A percentile compares a stretch with the other conserved stretches of the same genome.
phyloP scores from a whole-genome alignment of 1,284 basidiomycete species.

The Ustilago esculenta region DNA sequence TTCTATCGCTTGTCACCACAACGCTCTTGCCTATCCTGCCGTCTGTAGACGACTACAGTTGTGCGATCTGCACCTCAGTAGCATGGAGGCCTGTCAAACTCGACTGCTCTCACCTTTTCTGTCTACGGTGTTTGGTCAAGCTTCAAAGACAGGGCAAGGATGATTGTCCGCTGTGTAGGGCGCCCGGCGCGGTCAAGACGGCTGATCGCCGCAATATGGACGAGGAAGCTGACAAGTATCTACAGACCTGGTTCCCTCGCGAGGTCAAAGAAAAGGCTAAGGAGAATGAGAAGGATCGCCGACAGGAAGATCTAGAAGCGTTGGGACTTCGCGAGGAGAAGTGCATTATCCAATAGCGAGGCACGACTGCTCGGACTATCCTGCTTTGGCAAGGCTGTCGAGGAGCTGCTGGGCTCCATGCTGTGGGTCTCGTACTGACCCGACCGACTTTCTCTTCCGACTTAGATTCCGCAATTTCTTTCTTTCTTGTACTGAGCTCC shows the following conservation, averaged over 20 bases:
- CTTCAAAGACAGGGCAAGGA: constrained; percentile 85
- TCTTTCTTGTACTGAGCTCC: not conserved
- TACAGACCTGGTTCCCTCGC: constrained; percentile 90
- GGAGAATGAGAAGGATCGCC: constrained; percentile 81
- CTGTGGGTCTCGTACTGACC: no score
- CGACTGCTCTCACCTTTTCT: constrained; percentile 87
- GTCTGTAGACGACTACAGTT: constrained; percentile 77
- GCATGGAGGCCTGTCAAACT: constrained; percentile 75
- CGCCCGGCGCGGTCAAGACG: constrained; percentile 53
- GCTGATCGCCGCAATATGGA: constrained; percentile 73
- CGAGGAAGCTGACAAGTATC: constrained; percentile 81
- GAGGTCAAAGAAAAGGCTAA: constrained; percentile 81
- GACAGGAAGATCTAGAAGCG: constrained; percentile 77
- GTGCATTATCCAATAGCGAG: constrained; percentile 37
- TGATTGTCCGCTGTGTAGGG: constrained; percentile 83
- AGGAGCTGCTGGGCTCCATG: no score
- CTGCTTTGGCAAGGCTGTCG: no score
- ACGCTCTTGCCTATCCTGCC: constrained; percentile 85
- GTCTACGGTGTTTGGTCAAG: constrained; percentile 88
- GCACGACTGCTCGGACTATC: no score
- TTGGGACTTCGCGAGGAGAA: constrained; percentile 71
- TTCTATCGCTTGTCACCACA: constrained; percentile 86
- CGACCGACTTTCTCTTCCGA: no score
- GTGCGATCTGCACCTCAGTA: constrained; percentile 69
- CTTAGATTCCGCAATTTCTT: no score